Evolutionary conservation across 306 rosid species (phyloP).

Genomic region (Geum urbanum): DNA sequence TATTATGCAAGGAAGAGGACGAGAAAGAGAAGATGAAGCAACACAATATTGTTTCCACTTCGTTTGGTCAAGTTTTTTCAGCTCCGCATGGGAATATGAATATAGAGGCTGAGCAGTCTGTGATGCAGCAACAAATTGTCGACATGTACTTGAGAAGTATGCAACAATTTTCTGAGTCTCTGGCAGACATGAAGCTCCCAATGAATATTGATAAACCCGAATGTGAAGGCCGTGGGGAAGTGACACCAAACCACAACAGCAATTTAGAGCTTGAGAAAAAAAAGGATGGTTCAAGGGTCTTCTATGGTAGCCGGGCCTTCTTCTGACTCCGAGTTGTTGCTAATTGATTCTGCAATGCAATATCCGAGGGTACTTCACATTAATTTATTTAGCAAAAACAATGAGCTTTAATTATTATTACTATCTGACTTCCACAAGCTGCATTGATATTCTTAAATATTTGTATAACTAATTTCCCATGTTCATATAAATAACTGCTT

Average conservation of each 20-base stretch:
- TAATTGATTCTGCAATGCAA: constrained; percentile 23
- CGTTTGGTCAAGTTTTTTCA: constrained; percentile 54
- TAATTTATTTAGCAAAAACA: background rate
- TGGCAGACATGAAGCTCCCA: constrained; percentile 87
- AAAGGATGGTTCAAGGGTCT: constrained; percentile 77
- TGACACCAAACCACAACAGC: constrained; percentile 42
- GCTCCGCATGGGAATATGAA: constrained; percentile 67
- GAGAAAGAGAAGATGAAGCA: constrained; percentile 38
- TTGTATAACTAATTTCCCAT: background rate
- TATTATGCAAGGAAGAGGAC: constrained; percentile 37
- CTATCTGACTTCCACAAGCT: background rate
- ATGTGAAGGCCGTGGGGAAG: constrained; percentile 39
- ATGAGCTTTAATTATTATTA: background rate
- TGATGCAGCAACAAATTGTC: constrained; percentile 82
- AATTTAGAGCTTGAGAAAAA: constrained; percentile 49
- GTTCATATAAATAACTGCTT: background rate
- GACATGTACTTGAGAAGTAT: constrained; percentile 91
- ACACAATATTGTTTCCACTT: constrained; percentile 22
- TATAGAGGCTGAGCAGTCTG: constrained; percentile 68
- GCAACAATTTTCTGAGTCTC: constrained; percentile 82
- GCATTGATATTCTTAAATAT: background rate
- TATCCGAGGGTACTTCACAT: background rate
- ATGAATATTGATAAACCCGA: constrained; percentile 66
- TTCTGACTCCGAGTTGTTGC: constrained; percentile 35
- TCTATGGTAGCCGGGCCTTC: constrained; percentile 84